Percentiles rank a stretch among this genome's conserved stretches.
Evolutionary conservation across 1,284 basidiomycete genomes (phyloP).

Genomic region (Chalciporus piperatoides): DNA sequence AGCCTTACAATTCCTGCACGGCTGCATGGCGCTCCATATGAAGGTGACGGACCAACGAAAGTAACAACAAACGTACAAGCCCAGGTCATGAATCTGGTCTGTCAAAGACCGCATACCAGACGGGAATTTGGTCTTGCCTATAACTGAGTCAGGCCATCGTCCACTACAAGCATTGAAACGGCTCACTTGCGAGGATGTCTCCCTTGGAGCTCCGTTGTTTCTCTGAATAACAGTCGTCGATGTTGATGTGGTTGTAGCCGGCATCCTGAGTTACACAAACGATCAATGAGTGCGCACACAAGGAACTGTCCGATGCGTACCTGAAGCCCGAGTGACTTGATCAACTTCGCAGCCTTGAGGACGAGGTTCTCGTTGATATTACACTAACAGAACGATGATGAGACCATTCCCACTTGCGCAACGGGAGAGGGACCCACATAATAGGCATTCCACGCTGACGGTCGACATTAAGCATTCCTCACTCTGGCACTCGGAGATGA

Average conservation of each 20-base stretch:
- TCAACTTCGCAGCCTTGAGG: slow-evolving; percentile 43
- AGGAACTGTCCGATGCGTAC: slow-evolving; percentile 29
- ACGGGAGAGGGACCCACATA: slow-evolving; percentile 35
- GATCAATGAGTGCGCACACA: background rate
- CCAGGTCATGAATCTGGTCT: slow-evolving; percentile 46
- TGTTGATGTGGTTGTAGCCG: slow-evolving; percentile 52
- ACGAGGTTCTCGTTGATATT: slow-evolving; percentile 51
- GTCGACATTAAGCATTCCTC: slow-evolving; percentile 7
- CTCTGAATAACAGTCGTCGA: slow-evolving; percentile 59
- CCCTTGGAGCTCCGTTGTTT: slow-evolving; percentile 45
- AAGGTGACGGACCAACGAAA: background rate
- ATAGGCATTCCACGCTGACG: slow-evolving; percentile 58
- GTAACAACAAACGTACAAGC: slow-evolving; percentile 40
- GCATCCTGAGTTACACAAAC: slow-evolving; percentile 37
- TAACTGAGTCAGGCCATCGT: background rate
- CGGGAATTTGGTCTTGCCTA: slow-evolving; percentile 45
- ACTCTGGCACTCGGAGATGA: background rate
- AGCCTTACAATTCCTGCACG: slow-evolving; percentile 50
- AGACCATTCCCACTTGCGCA: background rate
- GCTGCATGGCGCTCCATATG: slow-evolving; percentile 26
- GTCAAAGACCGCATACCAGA: slow-evolving; percentile 51
- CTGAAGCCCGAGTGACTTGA: slow-evolving; percentile 47
- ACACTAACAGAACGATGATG: slow-evolving; percentile 37
- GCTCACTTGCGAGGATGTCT: slow-evolving; percentile 43
- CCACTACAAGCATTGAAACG: background rate